Percentiles rank a stretch among this genome's conserved stretches.
phyloP scores from a whole-genome alignment of 768 basidiomycete genomes.

The Strobilomyces echinocephalus region DNA sequence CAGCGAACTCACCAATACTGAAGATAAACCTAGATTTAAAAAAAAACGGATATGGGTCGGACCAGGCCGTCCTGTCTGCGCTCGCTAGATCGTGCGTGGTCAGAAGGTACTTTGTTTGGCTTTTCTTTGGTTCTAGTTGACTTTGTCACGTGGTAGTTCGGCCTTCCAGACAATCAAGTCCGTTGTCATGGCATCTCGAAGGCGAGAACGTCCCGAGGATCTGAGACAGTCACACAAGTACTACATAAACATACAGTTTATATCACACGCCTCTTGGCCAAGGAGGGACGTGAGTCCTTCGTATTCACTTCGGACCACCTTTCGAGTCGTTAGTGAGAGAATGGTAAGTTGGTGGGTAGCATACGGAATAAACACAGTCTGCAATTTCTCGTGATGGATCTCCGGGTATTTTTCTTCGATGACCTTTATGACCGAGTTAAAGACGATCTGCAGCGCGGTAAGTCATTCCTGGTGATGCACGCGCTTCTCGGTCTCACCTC shows the following conservation, averaged over 20 bases:
- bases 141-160: slow-evolving; percentile 33
- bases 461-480: slow-evolving; percentile 1
- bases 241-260: not conserved
- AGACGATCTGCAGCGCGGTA: slow-evolving; percentile 51
- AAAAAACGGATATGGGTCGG: slow-evolving; percentile 2
- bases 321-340: slow-evolving; percentile 1
- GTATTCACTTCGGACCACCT: slow-evolving; percentile 26
- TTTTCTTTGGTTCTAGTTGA: slow-evolving; percentile 54
- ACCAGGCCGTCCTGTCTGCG: slow-evolving; percentile 19
- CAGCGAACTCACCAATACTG: slow-evolving; percentile 11
- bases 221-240: not conserved
- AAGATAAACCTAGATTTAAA: slow-evolving; percentile 14
- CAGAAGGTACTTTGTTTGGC: slow-evolving; percentile 28
- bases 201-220: too few relatives aligned
- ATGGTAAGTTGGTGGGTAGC: slow-evolving; percentile 22
- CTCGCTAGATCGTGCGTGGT: slow-evolving; percentile 5
- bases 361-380: slow-evolving; percentile 55
- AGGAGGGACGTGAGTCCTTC: slow-evolving; percentile 19
- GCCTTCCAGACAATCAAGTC: slow-evolving; percentile 8
- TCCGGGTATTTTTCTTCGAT: slow-evolving; percentile 62
- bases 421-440: slow-evolving; percentile 52
- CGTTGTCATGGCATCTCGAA: slow-evolving; percentile 12
- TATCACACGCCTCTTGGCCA: slow-evolving; percentile 18
- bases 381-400: slow-evolving; percentile 59
- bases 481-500: slow-evolving; percentile 40